phyloP scores from a whole-genome alignment of 352 stramenopile genomes.

The Stephanocyclus meneghinianus region DNA sequence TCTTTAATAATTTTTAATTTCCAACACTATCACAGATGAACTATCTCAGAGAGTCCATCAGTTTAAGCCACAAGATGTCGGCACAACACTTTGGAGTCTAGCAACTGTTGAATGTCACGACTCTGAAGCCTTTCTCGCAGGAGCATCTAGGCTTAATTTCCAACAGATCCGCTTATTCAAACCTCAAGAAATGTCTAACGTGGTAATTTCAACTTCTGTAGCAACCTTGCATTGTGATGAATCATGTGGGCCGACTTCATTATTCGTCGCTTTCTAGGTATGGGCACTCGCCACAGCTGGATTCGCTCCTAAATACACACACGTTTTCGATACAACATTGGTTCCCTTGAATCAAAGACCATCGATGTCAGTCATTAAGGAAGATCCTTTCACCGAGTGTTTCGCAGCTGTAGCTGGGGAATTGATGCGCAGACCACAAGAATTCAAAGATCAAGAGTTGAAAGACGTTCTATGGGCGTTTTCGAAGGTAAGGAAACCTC shows the following conservation, averaged over 20 bases:
- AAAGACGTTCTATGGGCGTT: conserved; percentile 82
- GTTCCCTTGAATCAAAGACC: conserved; percentile 39
- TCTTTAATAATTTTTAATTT: not conserved
- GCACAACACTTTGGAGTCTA: conserved; percentile 75
- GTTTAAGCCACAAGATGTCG: conserved; percentile 73
- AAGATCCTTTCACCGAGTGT: conserved; percentile 66
- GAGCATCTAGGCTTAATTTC: conserved; percentile 55
- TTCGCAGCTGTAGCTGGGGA: conserved; percentile 67
- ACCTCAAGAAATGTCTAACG: conserved; percentile 80
- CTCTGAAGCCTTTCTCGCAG: conserved; percentile 52
- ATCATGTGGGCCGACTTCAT: not conserved
- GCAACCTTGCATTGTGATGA: not conserved
- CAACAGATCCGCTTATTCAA: conserved; percentile 63
- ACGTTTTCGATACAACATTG: conserved; percentile 73
- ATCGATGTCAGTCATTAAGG: conserved; percentile 28
- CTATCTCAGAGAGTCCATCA: conserved; percentile 20
- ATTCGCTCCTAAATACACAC: conserved; percentile 51
- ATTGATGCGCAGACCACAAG: conserved; percentile 63
- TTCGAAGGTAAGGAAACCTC: conserved; percentile 52
- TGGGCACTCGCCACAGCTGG: conserved; percentile 77
- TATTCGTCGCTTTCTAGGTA: not conserved
- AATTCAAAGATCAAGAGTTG: conserved; percentile 82
- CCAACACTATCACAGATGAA: not conserved
- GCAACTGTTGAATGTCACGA: conserved; percentile 70
- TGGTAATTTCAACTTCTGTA: not conserved